Conservation (phyloP, 2,329 filamentous ascomycete genomes). For the Talaromyces funiculosus region DNA sequence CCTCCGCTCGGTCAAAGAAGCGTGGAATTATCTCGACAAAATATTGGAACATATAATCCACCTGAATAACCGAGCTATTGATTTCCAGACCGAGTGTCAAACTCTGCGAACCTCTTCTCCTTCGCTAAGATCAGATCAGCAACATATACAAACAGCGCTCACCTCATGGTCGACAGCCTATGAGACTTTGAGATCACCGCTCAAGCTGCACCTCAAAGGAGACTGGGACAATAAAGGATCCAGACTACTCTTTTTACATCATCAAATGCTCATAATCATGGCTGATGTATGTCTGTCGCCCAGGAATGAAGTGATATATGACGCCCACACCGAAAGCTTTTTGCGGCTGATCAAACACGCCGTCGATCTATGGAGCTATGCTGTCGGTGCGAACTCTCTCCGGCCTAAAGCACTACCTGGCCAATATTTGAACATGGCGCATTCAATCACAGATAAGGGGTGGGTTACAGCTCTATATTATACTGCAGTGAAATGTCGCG, state of each 20-base stretch:
- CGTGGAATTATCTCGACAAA: neutral
- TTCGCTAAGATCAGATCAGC: neutral
- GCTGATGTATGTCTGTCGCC: neutral
- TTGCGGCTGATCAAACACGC: neutral
- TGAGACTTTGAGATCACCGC: neutral
- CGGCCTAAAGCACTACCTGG: neutral
- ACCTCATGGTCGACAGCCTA: neutral
- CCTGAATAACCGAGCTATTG: slow-evolving; percentile 1
- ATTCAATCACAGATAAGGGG: slow-evolving; percentile 10
- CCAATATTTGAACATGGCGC: neutral
- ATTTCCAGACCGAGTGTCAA: neutral
- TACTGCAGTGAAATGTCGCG: slow-evolving; percentile 8
- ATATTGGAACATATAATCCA: neutral
- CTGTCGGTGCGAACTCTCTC: neutral
- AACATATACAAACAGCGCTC: neutral
- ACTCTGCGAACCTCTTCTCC: neutral
- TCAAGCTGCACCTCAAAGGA: neutral
- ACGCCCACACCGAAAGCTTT: neutral
- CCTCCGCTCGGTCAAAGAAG: slow-evolving; percentile 5
- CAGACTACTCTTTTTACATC: neutral
- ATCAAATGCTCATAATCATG: slow-evolving; percentile 6
- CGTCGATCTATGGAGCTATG: neutral
- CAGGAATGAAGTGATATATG: neutral
- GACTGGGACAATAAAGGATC: neutral
- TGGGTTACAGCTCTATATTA: slow-evolving; percentile 9